Evolutionary conservation across 2,329 filamentous ascomycete species (phyloP), one percentile per base, ranked within the genome.

Genomic region (Arthrobotrys sphaeroides): DNA sequence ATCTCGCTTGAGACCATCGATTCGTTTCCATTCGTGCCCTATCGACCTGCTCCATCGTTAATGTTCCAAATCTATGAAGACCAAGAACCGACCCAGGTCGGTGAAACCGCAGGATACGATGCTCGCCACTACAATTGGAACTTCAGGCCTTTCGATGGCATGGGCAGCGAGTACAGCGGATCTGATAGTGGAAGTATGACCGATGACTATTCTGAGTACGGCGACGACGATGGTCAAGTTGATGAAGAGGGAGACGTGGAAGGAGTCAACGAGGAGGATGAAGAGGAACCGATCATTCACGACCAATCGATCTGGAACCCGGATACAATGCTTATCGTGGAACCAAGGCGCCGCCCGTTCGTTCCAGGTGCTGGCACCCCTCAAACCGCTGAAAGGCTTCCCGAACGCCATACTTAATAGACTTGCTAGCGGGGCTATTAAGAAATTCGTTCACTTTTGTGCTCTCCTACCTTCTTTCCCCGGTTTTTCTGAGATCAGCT

Each of bases 1-100:
- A 31, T 68, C 16, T 74, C 70, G 10, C 62, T 74, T 10, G 62
- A 45, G 31, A 74, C 62, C 5, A 38, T 74, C 10, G 55, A 68
- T 36, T 68, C 70, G 10, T 74, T 68, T 18, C 70, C 70, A 7
- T 68, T 38, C 31, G 26, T 74, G 0, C 55, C 70, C 6, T 20
- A 31, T 16, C 62, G 55, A 4, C 22, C 24, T 16, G 9, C 51
- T 55, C 51, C 51, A 13, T 36, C 28, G 0, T 38, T 55, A 22
- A 36, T 55, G 51, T 61, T 68, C 16, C 43, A 20, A 5, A 68
- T 74, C 18, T 42, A 68, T 16, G 22, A 73, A 62, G 69, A 73
- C n/a, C 51, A 9, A 18, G 60, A 13, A n/a, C 40, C 12, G 22
- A 60, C 5, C 18, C 38, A 22, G 3, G 55, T 60, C n/a, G 6